Conservation (phyloP, 805 yeast species). For the Cyberlindnera amylophila region DNA sequence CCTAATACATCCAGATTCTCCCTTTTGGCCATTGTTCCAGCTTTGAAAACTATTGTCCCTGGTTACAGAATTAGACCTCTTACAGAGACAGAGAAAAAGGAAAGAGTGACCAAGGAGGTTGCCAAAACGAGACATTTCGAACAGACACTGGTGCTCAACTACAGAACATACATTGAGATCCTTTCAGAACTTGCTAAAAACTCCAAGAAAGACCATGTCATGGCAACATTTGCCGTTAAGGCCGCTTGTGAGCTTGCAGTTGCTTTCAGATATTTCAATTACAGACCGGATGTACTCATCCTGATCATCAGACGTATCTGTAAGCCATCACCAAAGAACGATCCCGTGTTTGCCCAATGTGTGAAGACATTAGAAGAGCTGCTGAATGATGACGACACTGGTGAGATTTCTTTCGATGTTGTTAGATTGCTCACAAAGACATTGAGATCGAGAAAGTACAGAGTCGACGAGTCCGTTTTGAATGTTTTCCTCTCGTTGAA, state of each 20-base stretch:
- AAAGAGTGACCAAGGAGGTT: constrained; percentile 80
- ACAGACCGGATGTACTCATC: constrained; percentile 67
- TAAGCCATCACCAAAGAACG: constrained; percentile 45
- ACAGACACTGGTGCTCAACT: constrained; percentile 67
- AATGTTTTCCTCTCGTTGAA: constrained; percentile 67
- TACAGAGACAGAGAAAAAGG: constrained; percentile 74
- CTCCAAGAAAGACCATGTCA: constrained; percentile 32
- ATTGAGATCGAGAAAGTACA: constrained; percentile 66
- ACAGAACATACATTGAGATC: constrained; percentile 60
- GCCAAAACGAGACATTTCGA: constrained; percentile 76
- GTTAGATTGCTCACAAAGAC: constrained; percentile 66
- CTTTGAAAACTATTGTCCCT: constrained; percentile 83
- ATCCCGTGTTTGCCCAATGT: constrained; percentile 51
- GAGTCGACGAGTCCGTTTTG: constrained; percentile 79
- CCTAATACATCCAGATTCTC: constrained; percentile 67
- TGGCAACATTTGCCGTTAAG: constrained; percentile 58
- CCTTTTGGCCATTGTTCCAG: constrained; percentile 74
- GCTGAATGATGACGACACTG: constrained; percentile 77
- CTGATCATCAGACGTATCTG: constrained; percentile 66
- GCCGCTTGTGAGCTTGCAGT: constrained; percentile 77
- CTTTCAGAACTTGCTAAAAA: constrained; percentile 41
- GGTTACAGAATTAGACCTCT: constrained; percentile 82
- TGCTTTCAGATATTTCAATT: constrained; percentile 75
- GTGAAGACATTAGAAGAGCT: constrained; percentile 63
- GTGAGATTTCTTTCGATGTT: constrained; percentile 74